Conservation (phyloP, 164 flowering plant genomes). For the Akebia trifoliata region DNA sequence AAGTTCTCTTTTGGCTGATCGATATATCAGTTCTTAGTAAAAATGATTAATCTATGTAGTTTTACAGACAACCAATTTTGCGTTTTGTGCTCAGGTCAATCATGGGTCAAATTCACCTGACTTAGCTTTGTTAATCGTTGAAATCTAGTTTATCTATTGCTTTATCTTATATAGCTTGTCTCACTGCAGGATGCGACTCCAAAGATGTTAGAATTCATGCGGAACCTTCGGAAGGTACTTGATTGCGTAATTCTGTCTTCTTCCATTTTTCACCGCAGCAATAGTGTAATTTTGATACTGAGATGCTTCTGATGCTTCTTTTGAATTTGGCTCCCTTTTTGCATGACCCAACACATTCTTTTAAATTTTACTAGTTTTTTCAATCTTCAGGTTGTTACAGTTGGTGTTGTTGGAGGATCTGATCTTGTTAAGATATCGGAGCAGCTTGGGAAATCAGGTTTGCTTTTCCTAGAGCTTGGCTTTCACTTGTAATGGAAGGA, state of each 20-base stretch:
- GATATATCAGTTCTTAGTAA: too few species aligned
- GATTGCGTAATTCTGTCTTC: neutral
- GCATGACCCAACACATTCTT: constrained; percentile 12
- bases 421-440: constrained; percentile 90
- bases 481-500: too few species aligned
- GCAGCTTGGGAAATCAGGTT: constrained; percentile 92
- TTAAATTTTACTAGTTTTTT: constrained; percentile 24
- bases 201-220: constrained; percentile 72
- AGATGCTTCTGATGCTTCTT: neutral
- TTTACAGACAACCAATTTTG: too few species aligned
- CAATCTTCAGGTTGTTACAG: constrained; percentile 62
- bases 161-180: constrained; percentile 4
- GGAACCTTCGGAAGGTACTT: constrained; percentile 67
- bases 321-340: neutral
- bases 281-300: neutral
- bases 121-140: neutral
- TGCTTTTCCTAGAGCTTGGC: constrained; percentile 28
- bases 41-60: too few species aligned
- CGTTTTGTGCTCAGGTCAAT: neutral
- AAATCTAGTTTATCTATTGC: neutral
- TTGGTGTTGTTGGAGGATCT: constrained; percentile 98
- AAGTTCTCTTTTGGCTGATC: too few species aligned
- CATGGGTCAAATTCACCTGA: neutral
- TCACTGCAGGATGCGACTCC: constrained; percentile 54
- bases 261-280: neutral